A percentile compares a stretch with the other conserved stretches of the same genome.
phyloP scores from a whole-genome alignment of 148 eudicot genomes.

The Beta vulgaris region DNA sequence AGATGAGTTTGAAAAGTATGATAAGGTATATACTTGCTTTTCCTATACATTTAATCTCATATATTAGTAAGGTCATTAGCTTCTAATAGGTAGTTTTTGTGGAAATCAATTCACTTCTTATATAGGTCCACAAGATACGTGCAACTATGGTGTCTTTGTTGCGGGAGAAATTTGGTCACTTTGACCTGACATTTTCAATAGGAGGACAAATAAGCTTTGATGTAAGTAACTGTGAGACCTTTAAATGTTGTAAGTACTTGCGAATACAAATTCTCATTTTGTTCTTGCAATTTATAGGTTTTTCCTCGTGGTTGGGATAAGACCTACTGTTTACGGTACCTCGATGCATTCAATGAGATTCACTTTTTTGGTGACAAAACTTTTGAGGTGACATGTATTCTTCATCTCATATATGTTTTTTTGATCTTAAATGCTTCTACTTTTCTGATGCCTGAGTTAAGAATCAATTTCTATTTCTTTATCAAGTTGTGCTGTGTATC shows the following conservation, averaged over 20 bases:
- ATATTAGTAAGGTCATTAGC: neutral
- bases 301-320: constrained; percentile 99
- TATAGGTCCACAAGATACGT: constrained; percentile 78
- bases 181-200: constrained; percentile 80
- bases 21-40: constrained; percentile 55
- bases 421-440: neutral
- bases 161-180: constrained; percentile 83
- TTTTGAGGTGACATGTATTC: constrained; percentile 56
- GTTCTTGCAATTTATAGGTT: constrained; percentile 41
- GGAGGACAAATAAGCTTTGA: constrained; percentile 98
- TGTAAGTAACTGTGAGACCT: constrained; percentile 45
- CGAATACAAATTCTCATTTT: neutral
- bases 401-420: neutral
- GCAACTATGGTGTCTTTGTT: constrained; percentile 78
- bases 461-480: no score
- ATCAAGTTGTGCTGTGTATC: neutral
- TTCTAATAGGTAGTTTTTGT: neutral
- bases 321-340: constrained; percentile 82
- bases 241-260: neutral
- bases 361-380: constrained; percentile 99
- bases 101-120: neutral
- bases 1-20: constrained; percentile 91
- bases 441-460: no score
- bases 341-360: constrained; percentile 68
- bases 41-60: neutral